phyloP scores from a whole-genome alignment of 2,329 filamentous ascomycete genomes.

The Dendrostoma leiphaemia region DNA sequence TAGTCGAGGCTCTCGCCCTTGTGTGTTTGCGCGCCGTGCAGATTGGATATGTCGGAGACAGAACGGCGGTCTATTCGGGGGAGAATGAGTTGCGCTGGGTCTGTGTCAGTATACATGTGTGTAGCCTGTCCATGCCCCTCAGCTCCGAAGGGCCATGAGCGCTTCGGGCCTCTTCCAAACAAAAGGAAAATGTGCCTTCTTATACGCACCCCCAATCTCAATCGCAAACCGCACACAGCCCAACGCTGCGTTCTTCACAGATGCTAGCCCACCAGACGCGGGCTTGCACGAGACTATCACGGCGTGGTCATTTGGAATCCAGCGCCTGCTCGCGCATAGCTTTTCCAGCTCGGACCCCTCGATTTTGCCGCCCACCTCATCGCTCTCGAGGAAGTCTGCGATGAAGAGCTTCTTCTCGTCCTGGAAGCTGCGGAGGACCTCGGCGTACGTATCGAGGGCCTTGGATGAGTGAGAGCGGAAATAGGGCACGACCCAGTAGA shows the following conservation, averaged over 20 bases:
- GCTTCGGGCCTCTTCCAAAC: too few relatives aligned
- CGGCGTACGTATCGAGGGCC: constrained; percentile 20
- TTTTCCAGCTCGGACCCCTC: constrained; percentile 29
- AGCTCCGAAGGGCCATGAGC: too few relatives aligned
- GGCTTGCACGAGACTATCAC: constrained; percentile 42
- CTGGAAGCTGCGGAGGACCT: constrained; percentile 28
- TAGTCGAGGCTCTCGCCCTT: constrained; percentile 30
- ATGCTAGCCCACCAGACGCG: constrained; percentile 41
- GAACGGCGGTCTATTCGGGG: constrained; percentile 34
- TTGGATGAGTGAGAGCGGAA: constrained; percentile 11
- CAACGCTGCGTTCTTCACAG: constrained; percentile 43
- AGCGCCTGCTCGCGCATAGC: constrained; percentile 36
- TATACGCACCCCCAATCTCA: constrained; percentile 42
- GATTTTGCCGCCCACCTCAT: constrained; percentile 31
- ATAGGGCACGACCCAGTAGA: constrained; percentile 26
- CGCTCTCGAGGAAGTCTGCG: constrained; percentile 29
- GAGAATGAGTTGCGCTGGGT: constrained; percentile 34
- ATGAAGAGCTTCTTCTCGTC: constrained; percentile 32
- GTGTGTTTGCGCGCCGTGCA: constrained; percentile 24
- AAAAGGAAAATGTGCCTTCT: constrained; percentile 12
- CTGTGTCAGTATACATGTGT: constrained; percentile 19
- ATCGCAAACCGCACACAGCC: constrained; percentile 45
- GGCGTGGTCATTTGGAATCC: constrained; percentile 31
- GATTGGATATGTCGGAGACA: constrained; percentile 27
- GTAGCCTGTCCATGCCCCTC: too few relatives aligned